Base-by-base conservation (phyloP, 306 rosid species). In the Vigna nakashimae region DNA sequence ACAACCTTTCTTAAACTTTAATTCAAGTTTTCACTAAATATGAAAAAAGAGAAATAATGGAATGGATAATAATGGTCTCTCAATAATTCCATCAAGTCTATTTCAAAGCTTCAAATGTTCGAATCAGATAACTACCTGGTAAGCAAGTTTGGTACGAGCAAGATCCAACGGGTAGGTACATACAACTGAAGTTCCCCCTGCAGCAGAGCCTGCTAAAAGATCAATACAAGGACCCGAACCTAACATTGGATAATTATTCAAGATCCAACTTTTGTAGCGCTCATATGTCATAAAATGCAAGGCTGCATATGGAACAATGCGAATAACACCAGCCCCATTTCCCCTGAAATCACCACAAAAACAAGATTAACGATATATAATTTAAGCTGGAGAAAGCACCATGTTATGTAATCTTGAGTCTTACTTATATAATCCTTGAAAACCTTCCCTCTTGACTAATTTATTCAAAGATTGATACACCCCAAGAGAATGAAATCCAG, bases 111-210 rank as follows among this genome's bases (percentile, higher is more conserved):
- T 76, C 26, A 82, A 70, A 63, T 50, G 80, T 16, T 46, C 13
- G 24, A 17, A 24, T 57, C 36, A 24, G 34, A 81, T 13, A 17
- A 60, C 13, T 78, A 96, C 99, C 97, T 91, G 97, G 84, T 92
- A 96, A 81, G 99, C 99, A 75, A 96, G 99, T 83, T 89, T 96
- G 28, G 99, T 95, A 56, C 99, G 97, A 55, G 99, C 98, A 18
- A 95, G 91, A 85, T 95, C 99, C 83, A 95, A 82, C 73, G 99
- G 99, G 76, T 95, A 95, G 52, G 99, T 95, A 68, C 92, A 95
- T 68, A 95, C 74, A 79, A 83, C 97, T 40, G 99, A 90, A 46
- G 99, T 96, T 75, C 97, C 98, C 32, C 99, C 99, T 4, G 98
- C 95, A 24, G 94, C 97, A 4, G 99, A 87, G 79, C 99, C 99